Evolutionary conservation across 73 alveolate genomes (phyloP).

Genomic region (Uronychia setigera): DNA sequence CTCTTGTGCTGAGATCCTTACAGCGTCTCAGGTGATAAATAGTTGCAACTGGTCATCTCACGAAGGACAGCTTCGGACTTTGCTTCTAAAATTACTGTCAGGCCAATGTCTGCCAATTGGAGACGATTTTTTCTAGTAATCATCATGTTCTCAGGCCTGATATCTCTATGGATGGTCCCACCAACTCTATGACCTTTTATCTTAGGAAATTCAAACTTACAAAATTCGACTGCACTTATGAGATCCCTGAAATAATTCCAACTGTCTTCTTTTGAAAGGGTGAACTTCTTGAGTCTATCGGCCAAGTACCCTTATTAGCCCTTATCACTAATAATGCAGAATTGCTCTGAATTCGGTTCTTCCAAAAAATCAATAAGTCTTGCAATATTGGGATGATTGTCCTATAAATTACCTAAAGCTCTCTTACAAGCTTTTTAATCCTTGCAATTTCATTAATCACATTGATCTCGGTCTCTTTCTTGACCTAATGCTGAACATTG

Average conservation of each 20-base stretch:
- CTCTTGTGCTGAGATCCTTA: background rate
- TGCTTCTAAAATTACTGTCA: background rate
- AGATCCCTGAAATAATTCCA: background rate
- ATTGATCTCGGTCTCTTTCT: background rate
- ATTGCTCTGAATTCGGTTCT: background rate
- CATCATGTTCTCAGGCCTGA: background rate
- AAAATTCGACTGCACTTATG: background rate
- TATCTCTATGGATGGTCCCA: background rate
- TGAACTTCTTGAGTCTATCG: background rate
- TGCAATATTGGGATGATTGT: background rate
- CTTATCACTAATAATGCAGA: background rate
- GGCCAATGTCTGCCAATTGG: background rate
- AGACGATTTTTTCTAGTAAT: background rate
- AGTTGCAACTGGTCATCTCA: background rate
- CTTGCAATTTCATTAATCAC: background rate
- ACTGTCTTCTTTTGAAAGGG: background rate
- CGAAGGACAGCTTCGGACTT: background rate
- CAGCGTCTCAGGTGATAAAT: background rate
- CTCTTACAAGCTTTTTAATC: background rate
- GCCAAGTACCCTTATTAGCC: background rate
- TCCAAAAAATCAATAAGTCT: background rate
- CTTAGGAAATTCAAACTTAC: background rate
- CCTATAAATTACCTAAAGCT: background rate
- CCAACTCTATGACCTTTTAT: background rate
- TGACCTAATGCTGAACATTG: background rate